A percentile compares a stretch with the other conserved stretches of the same genome.
Conservation (phyloP, 2,329 filamentous ascomycete genomes). For the Stromatinia cepivora region DNA sequence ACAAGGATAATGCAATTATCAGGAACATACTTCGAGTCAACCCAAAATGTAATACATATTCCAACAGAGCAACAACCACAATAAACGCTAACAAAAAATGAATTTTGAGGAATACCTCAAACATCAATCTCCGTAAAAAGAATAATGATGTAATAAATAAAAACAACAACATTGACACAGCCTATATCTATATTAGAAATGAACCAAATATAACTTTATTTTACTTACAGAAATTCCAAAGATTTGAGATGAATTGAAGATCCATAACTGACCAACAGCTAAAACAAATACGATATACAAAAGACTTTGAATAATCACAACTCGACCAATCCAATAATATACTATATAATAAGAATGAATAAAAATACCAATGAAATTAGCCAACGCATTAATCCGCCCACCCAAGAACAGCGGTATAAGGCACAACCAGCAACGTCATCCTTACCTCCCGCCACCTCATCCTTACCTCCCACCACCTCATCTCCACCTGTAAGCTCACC, state of each 20-base stretch:
- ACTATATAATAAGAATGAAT: constrained; percentile 28
- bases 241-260: constrained; percentile 12
- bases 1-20: constrained; percentile 18
- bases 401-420: constrained; percentile 31
- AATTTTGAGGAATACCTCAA: constrained; percentile 20
- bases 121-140: constrained; percentile 19
- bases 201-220: neutral
- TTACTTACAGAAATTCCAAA: constrained; percentile 11
- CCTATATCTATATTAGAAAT: neutral
- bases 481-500: neutral
- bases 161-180: constrained; percentile 1
- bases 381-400: constrained; percentile 26
- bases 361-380: constrained; percentile 26
- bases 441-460: no score
- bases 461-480: neutral
- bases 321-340: constrained; percentile 30
- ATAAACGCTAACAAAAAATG: constrained; percentile 20
- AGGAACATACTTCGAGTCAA: neutral
- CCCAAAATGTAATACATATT: neutral
- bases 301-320: constrained; percentile 28
- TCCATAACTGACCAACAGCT: constrained; percentile 1
- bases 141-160: constrained; percentile 18
- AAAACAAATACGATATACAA: constrained; percentile 25
- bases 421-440: neutral
- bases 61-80: neutral